A percentile compares a stretch with the other conserved stretches of the same genome.
Evolutionary conservation across 2,329 filamentous ascomycete species (phyloP).

Genomic region (Diplodia corticola): DNA sequence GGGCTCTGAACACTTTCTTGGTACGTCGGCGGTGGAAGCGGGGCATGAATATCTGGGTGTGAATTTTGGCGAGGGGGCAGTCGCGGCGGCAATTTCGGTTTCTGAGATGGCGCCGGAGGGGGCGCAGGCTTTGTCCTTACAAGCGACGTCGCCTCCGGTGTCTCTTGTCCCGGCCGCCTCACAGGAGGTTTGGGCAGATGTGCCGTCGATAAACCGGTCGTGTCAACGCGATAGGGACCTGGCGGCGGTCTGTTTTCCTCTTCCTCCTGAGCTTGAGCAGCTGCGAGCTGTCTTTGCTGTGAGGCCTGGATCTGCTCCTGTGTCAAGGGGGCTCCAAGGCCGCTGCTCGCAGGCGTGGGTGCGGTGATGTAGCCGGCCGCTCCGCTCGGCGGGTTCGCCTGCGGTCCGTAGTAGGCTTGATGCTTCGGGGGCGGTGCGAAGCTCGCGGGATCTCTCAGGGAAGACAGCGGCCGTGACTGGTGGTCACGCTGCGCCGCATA

Average conservation of each 20-base stretch:
- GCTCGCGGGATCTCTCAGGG: conserved; percentile 71
- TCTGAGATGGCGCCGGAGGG: not conserved
- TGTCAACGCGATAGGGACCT: conserved; percentile 68
- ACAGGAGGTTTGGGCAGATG: conserved; percentile 71
- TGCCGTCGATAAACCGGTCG: conserved; percentile 68
- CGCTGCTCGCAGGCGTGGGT: not conserved
- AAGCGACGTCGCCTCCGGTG: conserved; percentile 30
- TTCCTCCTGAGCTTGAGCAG: conserved; percentile 39
- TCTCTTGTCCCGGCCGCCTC: conserved; percentile 43
- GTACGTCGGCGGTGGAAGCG: conserved; percentile 51
- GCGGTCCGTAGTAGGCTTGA: conserved; percentile 15
- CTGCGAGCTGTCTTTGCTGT: conserved; percentile 39
- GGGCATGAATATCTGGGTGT: conserved; percentile 48
- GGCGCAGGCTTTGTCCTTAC: conserved; percentile 54
- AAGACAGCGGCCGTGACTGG: conserved; percentile 63
- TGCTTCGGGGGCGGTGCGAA: conserved; percentile 81
- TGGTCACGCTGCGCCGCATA: conserved; percentile 46
- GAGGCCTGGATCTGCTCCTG: conserved; percentile 40
- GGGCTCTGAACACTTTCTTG: conserved; percentile 41
- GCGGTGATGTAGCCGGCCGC: not conserved
- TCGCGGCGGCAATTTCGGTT: conserved; percentile 56
- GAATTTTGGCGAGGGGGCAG: conserved; percentile 69
- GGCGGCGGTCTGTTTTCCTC: conserved; percentile 48
- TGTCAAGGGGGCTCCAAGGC: conserved; percentile 45
- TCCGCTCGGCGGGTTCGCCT: conserved; percentile 8